Conservation (phyloP, 306 rosid species). For the Styphnolobium japonicum region DNA sequence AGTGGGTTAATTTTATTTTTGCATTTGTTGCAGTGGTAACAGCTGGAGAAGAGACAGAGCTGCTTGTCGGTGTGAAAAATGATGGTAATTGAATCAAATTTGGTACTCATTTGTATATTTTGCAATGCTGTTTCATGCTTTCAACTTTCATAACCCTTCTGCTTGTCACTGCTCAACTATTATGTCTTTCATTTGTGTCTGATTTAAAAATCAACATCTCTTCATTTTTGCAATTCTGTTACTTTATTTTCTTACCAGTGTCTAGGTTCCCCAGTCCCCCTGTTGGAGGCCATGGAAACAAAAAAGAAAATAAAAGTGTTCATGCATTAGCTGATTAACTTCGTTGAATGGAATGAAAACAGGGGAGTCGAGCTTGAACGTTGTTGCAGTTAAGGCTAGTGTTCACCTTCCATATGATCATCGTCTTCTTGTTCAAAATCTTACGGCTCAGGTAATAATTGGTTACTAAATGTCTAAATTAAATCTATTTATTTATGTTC, state of each 20-base stretch:
- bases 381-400: conserved; percentile 69
- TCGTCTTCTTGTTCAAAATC: conserved; percentile 60
- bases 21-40: conserved; percentile 46
- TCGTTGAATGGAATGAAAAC: conserved; percentile 37
- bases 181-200: not conserved
- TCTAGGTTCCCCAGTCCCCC: not conserved
- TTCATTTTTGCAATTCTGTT: not conserved
- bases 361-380: conserved; percentile 64
- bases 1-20: not conserved
- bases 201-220: not conserved
- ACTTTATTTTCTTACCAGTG: not conserved
- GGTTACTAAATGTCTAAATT: not conserved
- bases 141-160: not conserved
- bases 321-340: conserved; percentile 4
- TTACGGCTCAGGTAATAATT: conserved; percentile 54
- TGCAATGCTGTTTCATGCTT: not conserved
- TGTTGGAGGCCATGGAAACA: not conserved
- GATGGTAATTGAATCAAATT: conserved; percentile 51
- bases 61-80: conserved; percentile 66
- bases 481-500: not conserved
- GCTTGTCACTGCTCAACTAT: not conserved
- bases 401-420: conserved; percentile 68
- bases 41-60: conserved; percentile 68
- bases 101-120: not conserved
- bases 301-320: not conserved